Evolutionary conservation across 257 asterid species (phyloP).

Genomic region (Cordia subcordata): DNA sequence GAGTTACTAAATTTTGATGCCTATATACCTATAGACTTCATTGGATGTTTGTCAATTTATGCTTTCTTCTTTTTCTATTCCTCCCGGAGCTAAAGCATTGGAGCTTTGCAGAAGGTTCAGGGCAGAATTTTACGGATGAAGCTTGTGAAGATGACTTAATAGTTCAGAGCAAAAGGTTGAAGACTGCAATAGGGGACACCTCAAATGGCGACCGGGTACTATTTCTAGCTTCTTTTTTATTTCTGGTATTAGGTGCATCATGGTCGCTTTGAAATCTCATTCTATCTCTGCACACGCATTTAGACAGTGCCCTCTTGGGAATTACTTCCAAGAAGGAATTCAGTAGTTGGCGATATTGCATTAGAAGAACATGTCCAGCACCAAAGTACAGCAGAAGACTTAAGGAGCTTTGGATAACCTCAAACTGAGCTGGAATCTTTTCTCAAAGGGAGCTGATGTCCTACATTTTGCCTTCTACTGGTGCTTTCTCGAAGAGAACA

Average conservation of each 20-base stretch:
- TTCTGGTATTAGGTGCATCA: not conserved
- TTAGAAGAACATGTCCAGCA: constrained; percentile 2
- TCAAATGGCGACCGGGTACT: constrained; percentile 17
- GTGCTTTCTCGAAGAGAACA: too few species aligned
- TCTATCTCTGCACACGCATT: not conserved
- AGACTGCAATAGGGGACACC: constrained; percentile 13
- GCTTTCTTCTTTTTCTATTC: not conserved
- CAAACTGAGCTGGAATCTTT: not conserved
- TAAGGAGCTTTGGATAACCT: not conserved
- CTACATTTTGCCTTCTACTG: too few species aligned
- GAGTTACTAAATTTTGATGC: too few species aligned
- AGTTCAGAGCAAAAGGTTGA: constrained; percentile 19
- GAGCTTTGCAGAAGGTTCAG: constrained; percentile 33
- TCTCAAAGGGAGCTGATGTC: not conserved
- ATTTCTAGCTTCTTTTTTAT: not conserved
- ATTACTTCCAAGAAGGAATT: not conserved
- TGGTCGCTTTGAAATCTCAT: not conserved
- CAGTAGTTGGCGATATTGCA: constrained; percentile 5
- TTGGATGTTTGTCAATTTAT: not conserved
- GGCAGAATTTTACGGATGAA: constrained; percentile 31
- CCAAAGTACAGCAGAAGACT: constrained; percentile 5
- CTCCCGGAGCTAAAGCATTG: not conserved
- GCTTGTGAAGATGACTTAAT: constrained; percentile 7
- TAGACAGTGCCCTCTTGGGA: constrained; percentile 12
- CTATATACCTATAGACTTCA: too few species aligned